Conservation (phyloP, 1,284 basidiomycete genomes). For the Ceratobasidium papillatum region DNA sequence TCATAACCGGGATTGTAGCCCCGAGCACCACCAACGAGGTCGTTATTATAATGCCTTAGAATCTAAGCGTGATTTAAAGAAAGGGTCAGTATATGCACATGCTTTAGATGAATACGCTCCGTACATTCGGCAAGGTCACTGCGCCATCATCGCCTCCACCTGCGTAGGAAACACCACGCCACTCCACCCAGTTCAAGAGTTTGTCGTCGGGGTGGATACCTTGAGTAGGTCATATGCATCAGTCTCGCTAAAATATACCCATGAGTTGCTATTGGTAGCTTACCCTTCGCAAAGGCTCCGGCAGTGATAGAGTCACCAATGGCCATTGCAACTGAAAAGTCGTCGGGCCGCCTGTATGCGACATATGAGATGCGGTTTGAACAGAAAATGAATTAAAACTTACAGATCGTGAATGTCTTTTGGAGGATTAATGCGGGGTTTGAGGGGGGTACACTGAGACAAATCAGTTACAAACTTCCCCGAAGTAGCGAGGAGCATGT, state of each 20-base stretch:
- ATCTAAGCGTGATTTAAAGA: conserved; percentile 28
- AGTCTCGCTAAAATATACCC: background rate
- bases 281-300: conserved; percentile 50
- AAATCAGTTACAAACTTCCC: conserved; percentile 42
- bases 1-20: conserved; percentile 42
- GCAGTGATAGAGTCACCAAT: conserved; percentile 55
- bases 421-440: conserved; percentile 12
- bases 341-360: conserved; percentile 51
- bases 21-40: conserved; percentile 38
- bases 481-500: conserved; percentile 12
- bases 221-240: background rate
- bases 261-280: background rate
- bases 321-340: conserved; percentile 53
- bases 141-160: conserved; percentile 51
- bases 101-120: background rate
- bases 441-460: conserved; percentile 38
- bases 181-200: conserved; percentile 49
- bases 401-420: conserved; percentile 41
- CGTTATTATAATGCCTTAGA: conserved; percentile 42
- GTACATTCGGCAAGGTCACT: conserved; percentile 51
- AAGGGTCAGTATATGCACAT: background rate
- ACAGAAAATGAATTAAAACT: background rate
- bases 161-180: conserved; percentile 53
- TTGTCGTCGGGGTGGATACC: conserved; percentile 30
- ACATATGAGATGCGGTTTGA: background rate